These are phyloP conservation scores for Lachnellula cervina DNA, from an alignment of 2,329 filamentous ascomycete genomes.

Conservation along the genomic window DNA sequence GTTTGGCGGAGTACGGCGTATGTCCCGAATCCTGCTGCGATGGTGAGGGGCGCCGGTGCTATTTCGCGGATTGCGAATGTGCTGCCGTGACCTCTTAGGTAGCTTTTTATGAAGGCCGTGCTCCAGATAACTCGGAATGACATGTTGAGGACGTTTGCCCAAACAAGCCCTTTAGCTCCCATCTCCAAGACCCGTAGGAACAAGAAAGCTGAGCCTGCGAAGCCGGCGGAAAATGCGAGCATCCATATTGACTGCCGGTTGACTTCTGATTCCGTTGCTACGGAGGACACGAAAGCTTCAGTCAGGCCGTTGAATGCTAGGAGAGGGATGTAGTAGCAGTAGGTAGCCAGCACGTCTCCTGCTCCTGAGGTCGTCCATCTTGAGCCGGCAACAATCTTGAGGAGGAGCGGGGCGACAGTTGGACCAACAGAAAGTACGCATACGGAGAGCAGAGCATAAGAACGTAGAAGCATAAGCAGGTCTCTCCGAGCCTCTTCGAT, in stretches of 20 bases:
- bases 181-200: constrained; percentile 64
- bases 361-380: constrained; percentile 73
- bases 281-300: constrained; percentile 88
- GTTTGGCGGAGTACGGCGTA: constrained; percentile 37
- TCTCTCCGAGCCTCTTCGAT: constrained; percentile 44
- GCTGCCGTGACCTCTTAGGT: constrained; percentile 48
- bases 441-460: constrained; percentile 71
- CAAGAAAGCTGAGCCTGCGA: constrained; percentile 68
- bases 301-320: constrained; percentile 86
- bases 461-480: constrained; percentile 59
- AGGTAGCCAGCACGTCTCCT: constrained; percentile 67
- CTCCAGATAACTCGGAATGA: constrained; percentile 79
- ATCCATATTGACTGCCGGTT: constrained; percentile 78
- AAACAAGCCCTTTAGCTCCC: constrained; percentile 76
- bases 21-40: constrained; percentile 41
- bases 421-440: constrained; percentile 68
- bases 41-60: constrained; percentile 40
- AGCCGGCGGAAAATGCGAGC: constrained; percentile 72
- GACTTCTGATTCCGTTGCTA: constrained; percentile 71
- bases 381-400: constrained; percentile 70
- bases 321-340: constrained; percentile 91
- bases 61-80: constrained; percentile 39
- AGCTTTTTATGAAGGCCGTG: constrained; percentile 61
- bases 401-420: constrained; percentile 64
- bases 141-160: constrained; percentile 91